Base-by-base conservation (phyloP, 805 yeast genomes). In the Kuraishia borneana region DNA sequence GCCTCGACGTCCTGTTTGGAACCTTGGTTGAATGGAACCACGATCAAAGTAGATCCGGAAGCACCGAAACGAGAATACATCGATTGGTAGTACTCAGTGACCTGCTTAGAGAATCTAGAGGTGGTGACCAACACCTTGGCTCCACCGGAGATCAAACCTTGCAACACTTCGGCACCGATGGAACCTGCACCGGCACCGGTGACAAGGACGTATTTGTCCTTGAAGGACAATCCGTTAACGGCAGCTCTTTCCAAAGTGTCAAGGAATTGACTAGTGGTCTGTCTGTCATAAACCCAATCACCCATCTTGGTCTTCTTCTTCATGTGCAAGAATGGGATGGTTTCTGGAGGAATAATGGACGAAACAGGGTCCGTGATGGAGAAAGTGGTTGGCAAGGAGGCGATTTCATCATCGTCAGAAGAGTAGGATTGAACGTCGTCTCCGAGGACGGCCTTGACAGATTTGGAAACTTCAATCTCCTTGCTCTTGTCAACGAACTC, bases 151-250 rank as follows among this genome's bases (percentile, higher is more conserved):
- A 92, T 68, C 54, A 92, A 69, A 44, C 98, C 98, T 65, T 84
- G 94, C 55, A 92, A 70, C 46, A 92, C 74, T 61, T 92, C 96
- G 41, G 96, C 96, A 65, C 97, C 98, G 53, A 92, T 92, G 34
- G 98, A 92, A 36, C 97, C 98, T 32, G 84, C 88, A 69, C 98
- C 98, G 34, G 97, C 97, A 70, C 98, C 98, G 32, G 98, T 92
- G 45, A 92, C 69, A 51, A 92, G 73, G 34, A 88, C 96, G 46
- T 78, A 77, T 61, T 87, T 92, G 57, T 76, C 84, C 57, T 79
- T 76, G 68, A 78, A 92, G 26, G 95, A 73, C 37, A 87, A 72
- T 65, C 98, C 98, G 49, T 88, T 92, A 43, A 84, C 75, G 23
- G 98, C 96, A 56, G 94, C 95, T 42, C 72, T 70, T 64, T 92